phyloP scores from a whole-genome alignment of 805 yeast genomes.

The Torulaspora delbrueckii region DNA sequence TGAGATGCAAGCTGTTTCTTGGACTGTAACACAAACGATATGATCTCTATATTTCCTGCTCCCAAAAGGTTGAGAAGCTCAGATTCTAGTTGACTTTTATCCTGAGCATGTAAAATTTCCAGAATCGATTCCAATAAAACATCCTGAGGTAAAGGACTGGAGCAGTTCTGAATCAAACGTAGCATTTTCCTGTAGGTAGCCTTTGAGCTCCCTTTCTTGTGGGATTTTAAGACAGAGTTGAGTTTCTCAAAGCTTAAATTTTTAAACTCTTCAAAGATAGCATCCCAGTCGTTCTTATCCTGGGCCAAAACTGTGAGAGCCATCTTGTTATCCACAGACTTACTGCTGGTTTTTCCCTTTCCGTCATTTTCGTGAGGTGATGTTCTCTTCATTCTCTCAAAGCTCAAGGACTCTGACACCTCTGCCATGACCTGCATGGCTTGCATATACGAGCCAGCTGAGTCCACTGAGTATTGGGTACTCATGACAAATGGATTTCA shows the following conservation, averaged over 20 bases:
- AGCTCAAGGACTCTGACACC: constrained; percentile 36
- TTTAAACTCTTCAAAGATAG: constrained; percentile 33
- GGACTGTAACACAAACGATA: constrained; percentile 40
- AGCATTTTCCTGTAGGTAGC: constrained; percentile 20
- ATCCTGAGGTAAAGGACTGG: constrained; percentile 34
- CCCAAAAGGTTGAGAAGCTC: constrained; percentile 77
- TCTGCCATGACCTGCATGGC: constrained; percentile 73
- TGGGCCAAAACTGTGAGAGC: constrained; percentile 35
- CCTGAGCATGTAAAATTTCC: constrained; percentile 31
- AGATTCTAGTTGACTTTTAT: constrained; percentile 63
- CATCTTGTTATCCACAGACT: constrained; percentile 26
- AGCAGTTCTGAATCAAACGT: constrained; percentile 14
- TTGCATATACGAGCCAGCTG: constrained; percentile 71
- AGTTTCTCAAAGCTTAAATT: constrained; percentile 30
- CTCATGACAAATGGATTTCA: constrained; percentile 36
- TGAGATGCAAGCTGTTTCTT: constrained; percentile 13
- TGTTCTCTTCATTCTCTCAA: constrained; percentile 10
- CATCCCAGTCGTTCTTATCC: constrained; percentile 39
- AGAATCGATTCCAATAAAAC: constrained; percentile 30
- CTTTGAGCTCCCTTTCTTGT: constrained; percentile 11
- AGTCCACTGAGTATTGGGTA: constrained; percentile 48
- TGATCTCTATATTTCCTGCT: constrained; percentile 76
- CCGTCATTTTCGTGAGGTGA: constrained; percentile 22
- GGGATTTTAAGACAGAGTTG: constrained; percentile 17
- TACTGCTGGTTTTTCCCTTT: constrained; percentile 3